phyloP scores from a whole-genome alignment of 2,329 filamentous ascomycete genomes.

The Hortaea werneckii region DNA sequence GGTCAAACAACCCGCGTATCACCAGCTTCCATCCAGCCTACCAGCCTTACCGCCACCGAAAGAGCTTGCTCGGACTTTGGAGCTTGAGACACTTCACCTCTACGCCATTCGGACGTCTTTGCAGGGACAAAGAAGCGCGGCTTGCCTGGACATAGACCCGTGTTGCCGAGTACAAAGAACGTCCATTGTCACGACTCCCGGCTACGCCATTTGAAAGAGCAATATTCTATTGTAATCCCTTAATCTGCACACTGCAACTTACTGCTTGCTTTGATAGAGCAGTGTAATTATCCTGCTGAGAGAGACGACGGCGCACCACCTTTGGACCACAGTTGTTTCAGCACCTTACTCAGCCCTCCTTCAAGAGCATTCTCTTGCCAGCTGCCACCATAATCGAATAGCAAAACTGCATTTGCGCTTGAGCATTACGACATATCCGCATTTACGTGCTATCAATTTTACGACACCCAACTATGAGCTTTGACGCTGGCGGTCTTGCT shows the following conservation, averaged over 20 bases:
- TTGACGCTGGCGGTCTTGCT: constrained; percentile 98
- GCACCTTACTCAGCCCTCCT: constrained; percentile 11
- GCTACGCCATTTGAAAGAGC: constrained; percentile 10
- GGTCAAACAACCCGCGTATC: background rate
- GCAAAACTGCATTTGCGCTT: constrained; percentile 1
- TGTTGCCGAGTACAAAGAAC: constrained; percentile 5
- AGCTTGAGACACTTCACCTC: background rate
- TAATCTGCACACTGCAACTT: constrained; percentile 21
- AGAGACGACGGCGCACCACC: constrained; percentile 4
- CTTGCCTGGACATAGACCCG: background rate
- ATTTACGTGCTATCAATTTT: constrained; percentile 3
- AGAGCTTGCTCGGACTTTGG: background rate
- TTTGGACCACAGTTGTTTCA: constrained; percentile 1
- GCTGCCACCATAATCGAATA: background rate
- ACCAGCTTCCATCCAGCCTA: background rate
- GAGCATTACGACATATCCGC: constrained; percentile 6
- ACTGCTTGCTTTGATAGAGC: constrained; percentile 19
- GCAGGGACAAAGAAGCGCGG: constrained; percentile 5
- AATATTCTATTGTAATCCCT: constrained; percentile 23
- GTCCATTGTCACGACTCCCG: constrained; percentile 3
- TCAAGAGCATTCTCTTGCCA: constrained; percentile 8
- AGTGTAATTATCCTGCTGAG: constrained; percentile 17
- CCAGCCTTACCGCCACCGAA: background rate
- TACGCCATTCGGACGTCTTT: background rate
- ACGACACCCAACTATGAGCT: constrained; percentile 36